Evolutionary conservation across 2,329 filamentous ascomycete genomes (phyloP), one percentile per base, ranked within the genome.

Genomic region (Fusarium sp.): DNA sequence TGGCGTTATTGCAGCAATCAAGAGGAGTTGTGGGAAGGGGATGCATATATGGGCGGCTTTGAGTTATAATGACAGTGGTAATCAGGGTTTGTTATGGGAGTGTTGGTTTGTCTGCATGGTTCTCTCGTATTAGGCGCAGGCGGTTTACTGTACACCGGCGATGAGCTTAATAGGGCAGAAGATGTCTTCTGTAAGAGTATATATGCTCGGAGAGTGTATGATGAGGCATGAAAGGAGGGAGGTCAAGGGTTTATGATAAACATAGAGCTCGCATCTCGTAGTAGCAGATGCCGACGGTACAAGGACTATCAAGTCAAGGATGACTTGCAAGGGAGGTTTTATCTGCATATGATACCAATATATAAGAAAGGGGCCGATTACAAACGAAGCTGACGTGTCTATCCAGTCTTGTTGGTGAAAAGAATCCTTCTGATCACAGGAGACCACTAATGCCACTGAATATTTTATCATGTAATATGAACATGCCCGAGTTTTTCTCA

Each of bases 251-350:
- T 61, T 39, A 69, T 63, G 62, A 62, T 47, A 66, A 52, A 43
- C 43, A 69, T 70, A 70, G 62, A 70, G 50, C 48, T 55, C 32
- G 41, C 52, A 59, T 65, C 58, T 61, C 42, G 46, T 51, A 57
- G 54, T 56, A 44, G 46, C 46, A 50, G 55, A 46, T 65, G 49
- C 39, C 48, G 48, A 49, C 39, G 41, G 42, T 36, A 58, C 44
- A 42, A 47, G 36, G 47, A 34, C 22, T 52, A 41, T 41, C 48
- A 38, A 50, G 58, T 55, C 55, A 41, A 59, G 42, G 39, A 45
- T 36, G 49, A 42, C 46, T 60, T 60, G 36, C n/a, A 34, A 26
- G 38, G 42, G 32, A 38, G 57, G 48, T 59, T 35, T 53, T 38
- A 32, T 42, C 34, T 45, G 34, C 47, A 56, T 24, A 50, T 53